These are phyloP conservation scores for Hemileccinum impolitum DNA, from an alignment of 768 basidiomycete species.

Conservation along the genomic window DNA sequence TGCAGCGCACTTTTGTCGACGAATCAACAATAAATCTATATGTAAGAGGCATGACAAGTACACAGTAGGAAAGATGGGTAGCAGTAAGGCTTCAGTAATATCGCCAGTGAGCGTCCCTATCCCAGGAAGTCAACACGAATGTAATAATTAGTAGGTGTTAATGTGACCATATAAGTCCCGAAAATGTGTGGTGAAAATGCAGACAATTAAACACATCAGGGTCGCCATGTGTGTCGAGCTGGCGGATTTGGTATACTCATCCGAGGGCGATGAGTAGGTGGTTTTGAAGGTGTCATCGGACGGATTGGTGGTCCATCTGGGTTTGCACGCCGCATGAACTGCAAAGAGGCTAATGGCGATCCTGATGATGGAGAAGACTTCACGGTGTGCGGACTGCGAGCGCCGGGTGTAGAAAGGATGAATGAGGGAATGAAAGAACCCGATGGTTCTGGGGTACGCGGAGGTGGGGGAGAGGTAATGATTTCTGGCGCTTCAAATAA, in stretches of 20 bases:
- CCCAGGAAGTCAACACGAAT: constrained; percentile 29
- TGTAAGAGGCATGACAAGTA: constrained; percentile 22
- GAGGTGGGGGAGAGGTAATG: constrained; percentile 36
- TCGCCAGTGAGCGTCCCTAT: constrained; percentile 25
- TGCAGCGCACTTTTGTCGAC: neutral
- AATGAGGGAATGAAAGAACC: constrained; percentile 61
- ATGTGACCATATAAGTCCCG: constrained; percentile 16
- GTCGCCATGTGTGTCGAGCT: constrained; percentile 62
- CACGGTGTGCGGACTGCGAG: constrained; percentile 43
- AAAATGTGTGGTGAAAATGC: constrained; percentile 15
- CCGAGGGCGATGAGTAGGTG: constrained; percentile 43
- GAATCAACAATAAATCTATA: constrained; percentile 11
- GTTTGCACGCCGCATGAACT: constrained; percentile 82
- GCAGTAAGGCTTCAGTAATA: constrained; percentile 20
- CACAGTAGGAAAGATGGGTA: constrained; percentile 21
- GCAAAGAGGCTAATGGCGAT: constrained; percentile 75
- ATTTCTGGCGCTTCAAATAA: constrained; percentile 55
- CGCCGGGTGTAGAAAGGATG: constrained; percentile 49
- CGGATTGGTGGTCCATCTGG: constrained; percentile 49
- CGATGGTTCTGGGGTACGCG: constrained; percentile 68
- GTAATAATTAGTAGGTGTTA: constrained; percentile 24
- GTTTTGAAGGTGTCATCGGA: constrained; percentile 65
- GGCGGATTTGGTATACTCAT: constrained; percentile 43
- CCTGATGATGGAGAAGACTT: constrained; percentile 58
- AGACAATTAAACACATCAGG: constrained; percentile 36